Evolutionary conservation across 768 basidiomycete genomes (phyloP).

Genomic region (Paxillus ammoniavirescens): DNA sequence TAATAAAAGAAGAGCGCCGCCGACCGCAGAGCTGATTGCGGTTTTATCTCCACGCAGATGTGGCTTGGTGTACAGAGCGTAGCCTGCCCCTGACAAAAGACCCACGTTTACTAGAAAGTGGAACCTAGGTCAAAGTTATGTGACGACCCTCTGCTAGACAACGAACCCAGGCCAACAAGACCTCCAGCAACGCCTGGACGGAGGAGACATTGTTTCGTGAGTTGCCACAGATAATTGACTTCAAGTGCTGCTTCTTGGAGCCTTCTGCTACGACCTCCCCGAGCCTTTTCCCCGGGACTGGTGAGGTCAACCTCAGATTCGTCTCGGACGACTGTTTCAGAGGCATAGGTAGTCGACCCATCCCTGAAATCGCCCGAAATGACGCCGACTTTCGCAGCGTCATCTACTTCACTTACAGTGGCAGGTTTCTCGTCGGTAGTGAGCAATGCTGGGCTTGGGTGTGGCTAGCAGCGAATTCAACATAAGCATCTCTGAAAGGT

Average conservation of each 20-base stretch:
- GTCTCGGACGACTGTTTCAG: constrained; percentile 14
- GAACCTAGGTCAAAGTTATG: too few species aligned
- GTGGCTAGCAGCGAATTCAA: constrained; percentile 41
- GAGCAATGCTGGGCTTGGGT: constrained; percentile 62
- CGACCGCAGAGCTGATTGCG: constrained; percentile 50
- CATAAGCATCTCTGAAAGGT: constrained; percentile 4
- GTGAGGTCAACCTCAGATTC: constrained; percentile 14
- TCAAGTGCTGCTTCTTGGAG: constrained; percentile 48
- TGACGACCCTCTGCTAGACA: too few species aligned
- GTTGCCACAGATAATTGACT: constrained; percentile 50
- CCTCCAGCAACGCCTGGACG: constrained; percentile 73
- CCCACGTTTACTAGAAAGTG: constrained; percentile 63
- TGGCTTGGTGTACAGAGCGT: constrained; percentile 61
- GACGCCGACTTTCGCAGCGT: constrained; percentile 54
- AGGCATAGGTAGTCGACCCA: constrained; percentile 41
- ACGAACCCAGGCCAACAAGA: constrained; percentile 63
- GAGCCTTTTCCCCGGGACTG: constrained; percentile 10
- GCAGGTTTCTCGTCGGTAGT: constrained; percentile 44
- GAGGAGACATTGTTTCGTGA: constrained; percentile 53
- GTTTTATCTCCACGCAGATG: constrained; percentile 56
- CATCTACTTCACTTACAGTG: constrained; percentile 41
- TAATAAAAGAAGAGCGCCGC: constrained; percentile 56
- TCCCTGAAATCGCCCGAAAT: constrained; percentile 50
- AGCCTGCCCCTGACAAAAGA: constrained; percentile 58
- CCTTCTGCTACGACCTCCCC: constrained; percentile 28